Evolutionary conservation across 768 basidiomycete species (phyloP), one percentile per base, ranked within the genome.

Genomic region (Strobilomyces confusus): DNA sequence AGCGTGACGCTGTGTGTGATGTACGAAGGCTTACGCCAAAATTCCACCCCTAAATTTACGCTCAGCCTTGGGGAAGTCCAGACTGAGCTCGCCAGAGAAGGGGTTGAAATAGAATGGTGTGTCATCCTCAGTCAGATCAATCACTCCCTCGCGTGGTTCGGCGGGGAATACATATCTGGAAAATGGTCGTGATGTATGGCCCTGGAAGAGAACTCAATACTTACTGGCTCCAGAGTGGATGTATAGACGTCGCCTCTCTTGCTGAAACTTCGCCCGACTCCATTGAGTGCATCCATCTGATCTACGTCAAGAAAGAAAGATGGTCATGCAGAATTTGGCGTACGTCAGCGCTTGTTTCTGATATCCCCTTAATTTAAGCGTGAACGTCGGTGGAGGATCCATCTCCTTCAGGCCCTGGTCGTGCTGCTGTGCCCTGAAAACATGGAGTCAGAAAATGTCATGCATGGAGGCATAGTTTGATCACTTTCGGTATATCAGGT

Each of bases 141-240:
- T 88, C 30, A 82, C 71, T 33, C 76, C 77, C 11, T 77, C 75
- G 22, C 64, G 67, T 4, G 84, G 83, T 56, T 85, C 80, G 17
- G 74, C 69, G 13, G 87, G 87, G 58, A 93, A 92, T 0, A 75
- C 61, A 64, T 92, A 95, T 75, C 92, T 93, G 49, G 11, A 46
- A 17, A 62, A 59, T 58, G 20, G 20, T 38, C 12, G 22, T 52
- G 38, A 25, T 50, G 8, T 15, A 30, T 48, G 40, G 15, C 23
- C 9, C 12, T 50, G 44, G 9, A 48, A 50, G 52, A 40, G 19
- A 54, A 32, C 5, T 20, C 4, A 36, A 11, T 9, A 72, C 83
- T 63, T 65, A 98, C 92, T 92, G 83, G 74, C 87, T 87, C 95
- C 95, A 98, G 9, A 98, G 70, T 2, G 95, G 95, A 68, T 98